phyloP scores from a whole-genome alignment of 768 basidiomycete species.

The Termitomyces sp. region DNA sequence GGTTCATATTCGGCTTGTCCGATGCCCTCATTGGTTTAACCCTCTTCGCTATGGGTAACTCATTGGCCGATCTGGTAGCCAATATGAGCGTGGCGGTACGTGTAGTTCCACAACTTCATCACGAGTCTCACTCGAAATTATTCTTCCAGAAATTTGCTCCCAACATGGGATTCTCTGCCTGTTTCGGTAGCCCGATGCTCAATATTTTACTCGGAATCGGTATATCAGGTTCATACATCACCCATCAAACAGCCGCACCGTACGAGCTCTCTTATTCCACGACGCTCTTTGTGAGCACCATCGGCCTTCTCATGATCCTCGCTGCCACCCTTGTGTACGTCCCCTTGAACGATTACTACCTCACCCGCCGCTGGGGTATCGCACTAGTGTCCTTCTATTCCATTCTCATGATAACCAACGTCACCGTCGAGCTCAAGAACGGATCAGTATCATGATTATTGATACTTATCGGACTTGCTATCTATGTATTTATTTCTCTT shows the following conservation, averaged over 20 bases:
- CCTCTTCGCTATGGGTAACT: slow-evolving; percentile 96
- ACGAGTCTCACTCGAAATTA: not conserved
- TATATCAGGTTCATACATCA: slow-evolving; percentile 85
- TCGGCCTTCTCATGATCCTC: slow-evolving; percentile 78
- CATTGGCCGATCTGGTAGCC: slow-evolving; percentile 93
- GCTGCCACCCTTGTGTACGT: slow-evolving; percentile 77
- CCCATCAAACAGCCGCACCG: slow-evolving; percentile 55
- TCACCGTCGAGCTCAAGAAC: slow-evolving; percentile 69
- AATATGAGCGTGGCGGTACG: slow-evolving; percentile 91
- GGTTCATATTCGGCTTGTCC: slow-evolving; percentile 90
- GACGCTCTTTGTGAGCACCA: slow-evolving; percentile 79
- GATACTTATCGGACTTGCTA: not conserved
- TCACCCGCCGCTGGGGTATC: slow-evolving; percentile 80
- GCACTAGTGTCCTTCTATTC: slow-evolving; percentile 73
- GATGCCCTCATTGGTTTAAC: slow-evolving; percentile 97
- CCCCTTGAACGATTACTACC: slow-evolving; percentile 77
- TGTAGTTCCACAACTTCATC: slow-evolving; percentile 3
- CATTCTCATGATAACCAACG: slow-evolving; percentile 72
- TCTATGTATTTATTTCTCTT: not conserved
- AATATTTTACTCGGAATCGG: slow-evolving; percentile 91
- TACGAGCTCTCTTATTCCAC: slow-evolving; percentile 76
- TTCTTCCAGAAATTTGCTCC: slow-evolving; percentile 69
- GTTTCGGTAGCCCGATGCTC: slow-evolving; percentile 91
- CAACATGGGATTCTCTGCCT: slow-evolving; percentile 94
- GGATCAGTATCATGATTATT: slow-evolving; percentile 1